Evolutionary conservation across 176 grass and related monocot genomes (phyloP).

Genomic region (Aegilops speltoides): DNA sequence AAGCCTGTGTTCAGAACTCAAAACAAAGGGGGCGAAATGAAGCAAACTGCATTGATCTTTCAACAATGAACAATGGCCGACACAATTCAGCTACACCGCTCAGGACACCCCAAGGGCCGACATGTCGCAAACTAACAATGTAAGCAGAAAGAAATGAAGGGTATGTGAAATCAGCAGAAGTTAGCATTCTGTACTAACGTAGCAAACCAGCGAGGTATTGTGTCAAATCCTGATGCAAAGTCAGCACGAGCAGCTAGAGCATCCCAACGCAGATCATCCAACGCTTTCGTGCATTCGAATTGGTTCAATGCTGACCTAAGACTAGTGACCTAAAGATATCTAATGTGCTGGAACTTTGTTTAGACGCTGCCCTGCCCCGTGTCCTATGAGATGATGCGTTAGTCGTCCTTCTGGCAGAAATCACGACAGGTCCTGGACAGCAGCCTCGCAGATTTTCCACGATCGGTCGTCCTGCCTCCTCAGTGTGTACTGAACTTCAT

Average conservation of each 20-base stretch:
- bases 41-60: slow-evolving; percentile 15
- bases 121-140: neutral
- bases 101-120: neutral
- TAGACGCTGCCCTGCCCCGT: neutral
- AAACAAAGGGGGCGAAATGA: neutral
- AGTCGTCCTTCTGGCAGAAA: neutral
- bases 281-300: neutral
- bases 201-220: slow-evolving; percentile 22
- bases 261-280: neutral
- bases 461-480: slow-evolving; percentile 76
- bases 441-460: slow-evolving; percentile 75
- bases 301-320: neutral
- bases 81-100: neutral
- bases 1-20: neutral
- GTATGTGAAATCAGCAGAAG: slow-evolving; percentile 22
- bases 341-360: neutral
- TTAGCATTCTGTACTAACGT: slow-evolving; percentile 48
- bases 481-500: slow-evolving; percentile 70
- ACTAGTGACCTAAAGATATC: neutral
- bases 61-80: slow-evolving; percentile 10
- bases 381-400: neutral
- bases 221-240: slow-evolving; percentile 13
- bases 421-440: slow-evolving; percentile 54
- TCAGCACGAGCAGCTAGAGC: neutral
- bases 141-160: neutral